Evolutionary conservation across 495 filamentous ascomycete genomes (phyloP), one percentile per base, ranked within the genome.

Genomic region (Hypoxylon crocopeplum): DNA sequence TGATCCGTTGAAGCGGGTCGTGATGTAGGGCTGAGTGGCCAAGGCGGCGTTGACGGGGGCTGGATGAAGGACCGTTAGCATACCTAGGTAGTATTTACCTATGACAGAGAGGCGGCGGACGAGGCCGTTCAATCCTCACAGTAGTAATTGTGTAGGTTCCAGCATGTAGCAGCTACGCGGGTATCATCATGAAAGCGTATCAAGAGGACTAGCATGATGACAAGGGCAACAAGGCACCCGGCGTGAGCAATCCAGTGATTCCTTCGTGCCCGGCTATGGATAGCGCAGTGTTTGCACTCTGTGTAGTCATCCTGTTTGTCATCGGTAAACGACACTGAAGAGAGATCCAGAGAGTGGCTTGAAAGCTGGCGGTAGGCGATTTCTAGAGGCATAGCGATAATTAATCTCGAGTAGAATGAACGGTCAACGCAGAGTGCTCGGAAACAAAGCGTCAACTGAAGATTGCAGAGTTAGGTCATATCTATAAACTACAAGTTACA

Each of bases 1-100:
- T 5, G 62, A 62, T n/a, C 56, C 57, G 8, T 56, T 66, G 22
- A 66, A 63, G 17, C 38, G 25, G 37, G 13, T 10, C 5, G 5
- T 29, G 25, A 29, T 29, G 25, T 29, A 29, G 25, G 25, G 25
- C 25, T 10, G 25, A 29, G 25, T 29, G 25, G 25, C 25, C 25
- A 29, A 29, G 25, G 25, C 25, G 10, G 25, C 25, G 25, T 29
- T 29, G 25, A 29, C 25, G 5, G 25, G 25, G 10, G 25, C 25
- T 29, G 25, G 25, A 29, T 29, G 5, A 5, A 29, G n/a, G 10
- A 29, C 5, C 5, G 25, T 29, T 10, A 29, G 25, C 25, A 10
- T 29, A 29, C 25, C 25, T 29, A 29, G 25, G 25, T 29, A 29
- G 25, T 29, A 29, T 5, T 5, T 29, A 29, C 5, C 25, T 29